Evolutionary conservation across 169 alveolate genomes (phyloP).

Genomic region (Pseudocohnilembus persalinus): DNA sequence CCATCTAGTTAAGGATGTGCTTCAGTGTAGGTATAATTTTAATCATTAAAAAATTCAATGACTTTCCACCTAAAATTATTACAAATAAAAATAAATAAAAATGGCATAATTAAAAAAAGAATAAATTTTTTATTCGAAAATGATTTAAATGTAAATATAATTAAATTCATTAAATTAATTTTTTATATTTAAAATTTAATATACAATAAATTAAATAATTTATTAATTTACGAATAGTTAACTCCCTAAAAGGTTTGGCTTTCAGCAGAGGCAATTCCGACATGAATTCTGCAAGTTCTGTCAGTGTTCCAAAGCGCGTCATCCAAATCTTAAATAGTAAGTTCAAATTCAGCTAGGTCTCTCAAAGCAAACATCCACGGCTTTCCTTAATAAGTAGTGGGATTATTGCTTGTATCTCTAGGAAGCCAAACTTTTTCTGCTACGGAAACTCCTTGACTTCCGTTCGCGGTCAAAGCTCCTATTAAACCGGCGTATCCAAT

Average conservation of each 20-base stretch:
- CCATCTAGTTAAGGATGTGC: constrained; percentile 33
- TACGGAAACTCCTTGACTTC: constrained; percentile 10
- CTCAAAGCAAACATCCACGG: constrained; percentile 33
- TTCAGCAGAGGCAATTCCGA: too few species aligned
- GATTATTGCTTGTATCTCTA: constrained; percentile 2
- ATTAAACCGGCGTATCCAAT: constrained; percentile 32
- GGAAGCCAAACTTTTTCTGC: constrained; percentile 25
- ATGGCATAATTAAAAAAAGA: not conserved
- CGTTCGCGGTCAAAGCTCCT: constrained; percentile 25
- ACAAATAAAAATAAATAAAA: not conserved
- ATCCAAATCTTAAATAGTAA: not conserved
- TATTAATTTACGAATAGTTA: too few species aligned
- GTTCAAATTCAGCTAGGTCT: constrained; percentile 22
- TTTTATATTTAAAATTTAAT: not conserved
- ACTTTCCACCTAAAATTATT: not conserved
- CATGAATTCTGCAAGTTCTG: constrained; percentile 16
- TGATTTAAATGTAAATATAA: not conserved
- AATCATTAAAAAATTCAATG: constrained; percentile 15
- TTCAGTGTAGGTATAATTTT: constrained; percentile 9
- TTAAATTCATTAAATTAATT: not conserved
- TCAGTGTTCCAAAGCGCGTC: not conserved
- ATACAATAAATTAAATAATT: too few species aligned
- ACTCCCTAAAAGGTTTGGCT: too few species aligned
- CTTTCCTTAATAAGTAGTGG: constrained; percentile 10
- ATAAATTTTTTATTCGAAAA: not conserved